Base-by-base conservation (phyloP, 148 eudicot species). In the Fagopyrum esculentum region DNA sequence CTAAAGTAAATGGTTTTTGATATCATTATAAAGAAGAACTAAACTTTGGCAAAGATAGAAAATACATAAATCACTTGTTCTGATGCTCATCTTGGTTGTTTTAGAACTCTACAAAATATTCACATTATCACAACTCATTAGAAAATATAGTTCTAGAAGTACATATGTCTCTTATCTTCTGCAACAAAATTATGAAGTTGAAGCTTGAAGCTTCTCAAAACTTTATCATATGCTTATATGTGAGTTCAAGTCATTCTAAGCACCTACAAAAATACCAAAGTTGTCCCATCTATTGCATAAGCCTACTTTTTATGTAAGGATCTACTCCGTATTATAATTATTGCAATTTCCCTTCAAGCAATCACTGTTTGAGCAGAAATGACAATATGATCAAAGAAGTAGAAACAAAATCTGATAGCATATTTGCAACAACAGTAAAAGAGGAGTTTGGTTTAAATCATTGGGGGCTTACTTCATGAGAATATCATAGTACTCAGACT, bases 401-500 rank as follows among this genome's bases (percentile, higher is more conserved):
- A 30, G 15, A 43, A 13, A 51, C 12, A 11, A 50, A 50, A 19
- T 26, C 15, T 50, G 57, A 22, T 0, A 71, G 6, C 13, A 9
- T 35, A 4, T 63, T 44, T 63, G 45, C 69, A 63, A 30, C 6
- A 9, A n/a, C 43, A 63, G 30, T 29, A 63, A 10, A 35, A 11
- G 69, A 63, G 16, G 44, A 73, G 59, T 56, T 74, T 17, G 9
- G 40, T 1, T 19, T 1, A 45, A 72, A 30, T 48, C 17, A 73
- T 43, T 45, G 46, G 44, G 29, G 46, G 66, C 40, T 26, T 81
- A 94, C 98, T 94, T 91, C 98, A 94, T 94, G 43, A 94, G 91
- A 75, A 94, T 92, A 69, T 94, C 98, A 79, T 91, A 84, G 78
- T 94, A 91, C 86, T 94, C 98, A 13, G 88, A 89, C 81, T 94